A percentile compares a stretch with the other conserved stretches of the same genome.
Conservation (phyloP, 805 yeast genomes). For the Candida hispaniensis region DNA sequence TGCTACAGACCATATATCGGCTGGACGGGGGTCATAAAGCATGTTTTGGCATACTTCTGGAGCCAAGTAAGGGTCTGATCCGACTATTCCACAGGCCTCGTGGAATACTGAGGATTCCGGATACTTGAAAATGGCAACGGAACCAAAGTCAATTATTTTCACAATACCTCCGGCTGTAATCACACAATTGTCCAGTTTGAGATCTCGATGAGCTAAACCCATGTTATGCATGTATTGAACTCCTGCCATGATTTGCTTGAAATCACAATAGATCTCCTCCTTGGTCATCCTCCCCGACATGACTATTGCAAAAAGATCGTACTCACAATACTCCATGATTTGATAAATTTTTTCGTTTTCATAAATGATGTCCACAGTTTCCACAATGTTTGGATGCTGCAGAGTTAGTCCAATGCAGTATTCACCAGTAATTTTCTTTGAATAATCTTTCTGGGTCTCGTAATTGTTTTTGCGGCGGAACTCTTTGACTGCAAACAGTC, state of each 20-base stretch:
- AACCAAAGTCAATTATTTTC: conserved; percentile 87
- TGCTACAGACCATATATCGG: conserved; percentile 90
- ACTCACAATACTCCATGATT: conserved; percentile 89
- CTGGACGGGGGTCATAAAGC: conserved; percentile 73
- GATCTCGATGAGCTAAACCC: conserved; percentile 88
- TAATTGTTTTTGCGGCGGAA: conserved; percentile 55
- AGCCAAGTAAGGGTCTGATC: conserved; percentile 91
- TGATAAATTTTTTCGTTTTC: conserved; percentile 56
- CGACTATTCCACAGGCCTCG: conserved; percentile 76
- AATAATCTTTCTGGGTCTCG: conserved; percentile 60
- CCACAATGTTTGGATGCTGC: conserved; percentile 68
- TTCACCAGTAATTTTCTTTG: conserved; percentile 70
- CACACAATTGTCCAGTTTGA: conserved; percentile 89
- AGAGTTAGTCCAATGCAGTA: conserved; percentile 70
- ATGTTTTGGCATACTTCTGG: conserved; percentile 66
- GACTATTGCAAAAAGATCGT: conserved; percentile 83
- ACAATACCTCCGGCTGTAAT: conserved; percentile 63
- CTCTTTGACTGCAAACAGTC: conserved; percentile 76
- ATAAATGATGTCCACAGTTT: conserved; percentile 67
- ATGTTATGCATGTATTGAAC: conserved; percentile 62
- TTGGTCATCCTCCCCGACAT: conserved; percentile 75
- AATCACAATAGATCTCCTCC: conserved; percentile 67
- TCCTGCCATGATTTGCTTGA: conserved; percentile 69
- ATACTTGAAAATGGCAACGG: conserved; percentile 72
- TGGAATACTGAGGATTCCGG: conserved; percentile 48